phyloP scores from a whole-genome alignment of 352 stramenopile genomes.

The Elongisporangium prolatum region DNA sequence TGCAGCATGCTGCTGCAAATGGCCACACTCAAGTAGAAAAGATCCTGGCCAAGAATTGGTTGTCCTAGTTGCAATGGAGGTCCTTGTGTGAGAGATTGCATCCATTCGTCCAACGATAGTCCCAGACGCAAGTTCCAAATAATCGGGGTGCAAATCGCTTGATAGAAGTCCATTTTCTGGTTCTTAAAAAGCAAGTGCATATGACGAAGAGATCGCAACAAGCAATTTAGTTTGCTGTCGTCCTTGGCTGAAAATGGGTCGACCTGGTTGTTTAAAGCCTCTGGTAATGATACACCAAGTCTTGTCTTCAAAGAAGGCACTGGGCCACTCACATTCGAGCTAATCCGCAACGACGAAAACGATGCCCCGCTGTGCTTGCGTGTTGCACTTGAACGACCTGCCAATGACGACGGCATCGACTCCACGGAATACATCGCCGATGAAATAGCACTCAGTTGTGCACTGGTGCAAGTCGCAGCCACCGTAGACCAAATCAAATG shows the following conservation, averaged over 20 bases:
- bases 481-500: constrained; percentile 79
- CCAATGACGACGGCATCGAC: constrained; percentile 10
- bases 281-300: constrained; percentile 55
- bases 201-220: constrained; percentile 55
- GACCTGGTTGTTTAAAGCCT: constrained; percentile 58
- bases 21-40: constrained; percentile 71
- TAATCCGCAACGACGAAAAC: constrained; percentile 71
- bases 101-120: constrained; percentile 41
- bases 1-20: constrained; percentile 76
- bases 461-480: constrained; percentile 52
- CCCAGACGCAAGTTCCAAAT: constrained; percentile 39
- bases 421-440: constrained; percentile 57
- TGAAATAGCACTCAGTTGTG: constrained; percentile 67
- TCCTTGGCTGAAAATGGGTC: constrained; percentile 74
- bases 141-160: constrained; percentile 44
- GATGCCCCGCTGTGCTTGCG: constrained; percentile 14
- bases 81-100: constrained; percentile 34
- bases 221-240: constrained; percentile 69
- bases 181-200: constrained; percentile 56
- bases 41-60: constrained; percentile 65
- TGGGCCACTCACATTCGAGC: constrained; percentile 51
- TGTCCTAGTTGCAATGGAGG: constrained; percentile 48
- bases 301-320: constrained; percentile 52
- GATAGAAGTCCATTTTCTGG: constrained; percentile 43
- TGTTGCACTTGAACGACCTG: not conserved